Evolutionary conservation across 192 early-diverging fungal species (phyloP).

Genomic region (Umbelopsis isabellina): DNA sequence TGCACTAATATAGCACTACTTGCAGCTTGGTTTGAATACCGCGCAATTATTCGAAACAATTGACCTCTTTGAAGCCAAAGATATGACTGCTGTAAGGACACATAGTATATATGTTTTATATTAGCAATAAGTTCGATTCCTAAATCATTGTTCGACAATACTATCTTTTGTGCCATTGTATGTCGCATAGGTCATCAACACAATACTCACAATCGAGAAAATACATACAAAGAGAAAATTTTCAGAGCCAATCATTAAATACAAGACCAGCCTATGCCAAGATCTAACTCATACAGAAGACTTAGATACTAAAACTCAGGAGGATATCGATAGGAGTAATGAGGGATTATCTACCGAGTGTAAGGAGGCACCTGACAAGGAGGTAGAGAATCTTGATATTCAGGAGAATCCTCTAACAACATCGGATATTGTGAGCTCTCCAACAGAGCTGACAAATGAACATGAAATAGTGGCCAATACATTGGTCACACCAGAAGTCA

Average conservation of each 20-base stretch:
- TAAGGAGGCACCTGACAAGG: conserved; percentile 6
- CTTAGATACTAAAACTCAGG: background rate
- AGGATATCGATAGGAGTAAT: conserved; percentile 17
- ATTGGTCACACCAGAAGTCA: background rate
- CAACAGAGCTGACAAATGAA: background rate
- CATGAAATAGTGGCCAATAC: conserved; percentile 2
- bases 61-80: conserved; percentile 81
- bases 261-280: conserved; percentile 25
- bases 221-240: conserved; percentile 46
- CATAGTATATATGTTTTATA: background rate
- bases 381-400: conserved; percentile 24
- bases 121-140: background rate
- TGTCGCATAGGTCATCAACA: conserved; percentile 64
- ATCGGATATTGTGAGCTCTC: background rate
- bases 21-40: conserved; percentile 69
- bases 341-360: conserved; percentile 18
- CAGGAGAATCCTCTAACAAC: background rate
- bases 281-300: conserved; percentile 23
- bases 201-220: conserved; percentile 72
- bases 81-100: conserved; percentile 62
- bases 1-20: background rate
- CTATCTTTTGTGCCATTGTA: background rate
- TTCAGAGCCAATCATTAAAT: conserved; percentile 30
- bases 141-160: conserved; percentile 9
- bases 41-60: conserved; percentile 80